A percentile compares a stretch with the other conserved stretches of the same genome.
These are phyloP conservation scores for Fomitopsis schrenkii DNA, from an alignment of 1,284 basidiomycete genomes.

Conservation along the genomic window DNA sequence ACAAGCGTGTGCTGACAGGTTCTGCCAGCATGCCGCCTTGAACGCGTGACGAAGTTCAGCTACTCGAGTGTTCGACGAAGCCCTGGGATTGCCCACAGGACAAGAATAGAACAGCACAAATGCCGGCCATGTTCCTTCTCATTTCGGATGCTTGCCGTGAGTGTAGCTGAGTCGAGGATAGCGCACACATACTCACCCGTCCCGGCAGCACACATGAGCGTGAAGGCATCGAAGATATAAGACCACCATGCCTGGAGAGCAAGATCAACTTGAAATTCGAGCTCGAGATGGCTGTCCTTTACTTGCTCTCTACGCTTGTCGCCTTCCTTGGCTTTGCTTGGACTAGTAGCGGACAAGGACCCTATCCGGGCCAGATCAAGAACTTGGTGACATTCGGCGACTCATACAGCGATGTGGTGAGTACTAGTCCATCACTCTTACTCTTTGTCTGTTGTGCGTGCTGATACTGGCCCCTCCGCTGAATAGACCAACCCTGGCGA, in stretches of 20 bases:
- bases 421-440: not conserved
- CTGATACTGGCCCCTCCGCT: not conserved
- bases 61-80: not conserved
- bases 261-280: not conserved
- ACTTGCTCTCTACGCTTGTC: conserved; percentile 2
- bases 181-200: not conserved
- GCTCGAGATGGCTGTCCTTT: conserved; percentile 4
- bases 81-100: not conserved
- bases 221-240: not conserved
- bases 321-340: not conserved
- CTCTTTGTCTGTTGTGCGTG: too few relatives aligned
- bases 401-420: conserved; percentile 39
- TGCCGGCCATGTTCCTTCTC: not conserved
- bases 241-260: not conserved
- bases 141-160: not conserved
- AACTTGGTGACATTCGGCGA: conserved; percentile 44
- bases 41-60: not conserved
- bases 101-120: not conserved
- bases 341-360: conserved; percentile 8
- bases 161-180: not conserved
- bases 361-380: conserved; percentile 33
- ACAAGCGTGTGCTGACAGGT: not conserved
- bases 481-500: conserved; percentile 15
- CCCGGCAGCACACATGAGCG: not conserved
- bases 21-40: not conserved